Evolutionary conservation across 1,284 basidiomycete species (phyloP).

Genomic region (Puccinia triticina): DNA sequence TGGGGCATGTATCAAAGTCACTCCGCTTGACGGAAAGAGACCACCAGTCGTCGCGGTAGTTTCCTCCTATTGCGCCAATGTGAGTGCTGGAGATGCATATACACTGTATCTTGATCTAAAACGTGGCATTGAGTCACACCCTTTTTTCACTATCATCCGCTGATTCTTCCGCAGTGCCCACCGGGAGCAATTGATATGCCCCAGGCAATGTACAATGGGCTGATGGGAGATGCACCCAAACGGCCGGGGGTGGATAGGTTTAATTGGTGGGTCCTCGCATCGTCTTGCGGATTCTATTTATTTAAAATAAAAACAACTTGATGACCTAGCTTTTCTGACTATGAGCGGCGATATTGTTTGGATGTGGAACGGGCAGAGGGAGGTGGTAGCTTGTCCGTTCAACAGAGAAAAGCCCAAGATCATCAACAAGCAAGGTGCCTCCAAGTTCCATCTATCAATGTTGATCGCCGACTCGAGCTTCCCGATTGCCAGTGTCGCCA

Average conservation of each 20-base stretch:
- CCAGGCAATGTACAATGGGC: constrained; percentile 2
- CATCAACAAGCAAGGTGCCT: constrained; percentile 36
- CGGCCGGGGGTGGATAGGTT: constrained; percentile 15
- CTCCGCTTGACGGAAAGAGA: neutral
- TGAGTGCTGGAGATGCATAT: no score
- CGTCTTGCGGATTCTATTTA: neutral
- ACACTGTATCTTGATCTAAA: neutral
- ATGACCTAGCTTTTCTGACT: no score
- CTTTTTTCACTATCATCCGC: neutral
- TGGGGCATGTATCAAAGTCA: constrained; percentile 32
- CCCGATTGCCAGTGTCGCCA: constrained; percentile 9
- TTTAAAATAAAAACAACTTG: no score
- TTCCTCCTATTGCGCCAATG: constrained; percentile 31
- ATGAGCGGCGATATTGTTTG: no score
- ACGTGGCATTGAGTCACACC: neutral
- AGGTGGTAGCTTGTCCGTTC: constrained; percentile 26
- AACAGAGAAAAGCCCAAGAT: neutral
- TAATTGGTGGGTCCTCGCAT: constrained; percentile 8
- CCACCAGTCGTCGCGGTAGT: constrained; percentile 24
- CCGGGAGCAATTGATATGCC: constrained; percentile 21
- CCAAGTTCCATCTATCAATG: constrained; percentile 33
- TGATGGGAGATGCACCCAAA: constrained; percentile 16
- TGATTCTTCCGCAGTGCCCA: constrained; percentile 15
- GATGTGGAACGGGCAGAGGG: no score
- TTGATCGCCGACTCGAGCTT: constrained; percentile 10